Conservation (phyloP, 2,329 filamentous ascomycete species). For the Fonsecaea nubica region DNA sequence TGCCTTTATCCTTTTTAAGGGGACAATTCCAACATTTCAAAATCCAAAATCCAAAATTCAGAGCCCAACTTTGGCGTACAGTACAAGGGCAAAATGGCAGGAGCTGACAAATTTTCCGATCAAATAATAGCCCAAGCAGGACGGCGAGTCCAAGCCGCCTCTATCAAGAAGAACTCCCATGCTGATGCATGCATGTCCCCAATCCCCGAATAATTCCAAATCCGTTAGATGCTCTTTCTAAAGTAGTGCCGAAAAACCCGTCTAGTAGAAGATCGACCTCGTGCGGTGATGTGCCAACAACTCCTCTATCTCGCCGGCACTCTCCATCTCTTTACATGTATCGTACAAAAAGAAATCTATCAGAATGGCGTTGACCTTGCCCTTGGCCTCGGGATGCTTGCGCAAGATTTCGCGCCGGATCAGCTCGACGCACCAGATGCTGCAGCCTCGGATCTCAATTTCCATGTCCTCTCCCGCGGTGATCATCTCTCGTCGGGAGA, state of each 20-base stretch:
- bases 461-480: slow-evolving; percentile 79
- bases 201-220: background rate
- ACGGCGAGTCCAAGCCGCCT: background rate
- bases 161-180: slow-evolving; percentile 2
- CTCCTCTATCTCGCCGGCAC: slow-evolving; percentile 41
- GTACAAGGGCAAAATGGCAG: background rate
- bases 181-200: background rate
- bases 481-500: slow-evolving; percentile 70
- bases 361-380: slow-evolving; percentile 78
- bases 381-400: slow-evolving; percentile 62
- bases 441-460: slow-evolving; percentile 86
- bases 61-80: background rate
- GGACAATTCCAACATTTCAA: background rate
- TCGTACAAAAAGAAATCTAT: slow-evolving; percentile 99
- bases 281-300: slow-evolving; percentile 52
- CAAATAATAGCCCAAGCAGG: background rate
- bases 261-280: slow-evolving; percentile 40
- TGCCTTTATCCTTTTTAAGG: background rate
- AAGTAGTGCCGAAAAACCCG: background rate
- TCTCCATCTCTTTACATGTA: slow-evolving; percentile 84
- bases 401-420: slow-evolving; percentile 80
- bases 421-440: slow-evolving; percentile 94
- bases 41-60: background rate
- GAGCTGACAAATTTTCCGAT: background rate
- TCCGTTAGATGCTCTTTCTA: background rate